Base-by-base conservation (phyloP, 2,329 filamentous ascomycete genomes). In the Fusarium hostae region DNA sequence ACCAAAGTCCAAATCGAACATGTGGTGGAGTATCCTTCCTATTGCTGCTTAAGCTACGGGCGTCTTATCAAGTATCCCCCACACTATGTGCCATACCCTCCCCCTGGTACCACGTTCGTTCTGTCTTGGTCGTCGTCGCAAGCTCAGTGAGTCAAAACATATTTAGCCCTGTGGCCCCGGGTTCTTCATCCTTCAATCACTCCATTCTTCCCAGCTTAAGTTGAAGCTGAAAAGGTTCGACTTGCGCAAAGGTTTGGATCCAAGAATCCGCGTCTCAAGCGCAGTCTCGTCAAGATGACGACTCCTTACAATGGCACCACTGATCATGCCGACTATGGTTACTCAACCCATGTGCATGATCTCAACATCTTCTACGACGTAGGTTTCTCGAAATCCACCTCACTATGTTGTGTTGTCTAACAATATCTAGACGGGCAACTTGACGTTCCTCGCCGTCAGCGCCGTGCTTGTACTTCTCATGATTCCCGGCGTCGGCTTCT, bases 401-500 rank as follows among this genome's bases (percentile, higher is more conserved):
- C 13, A 16, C 9, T 4, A 5, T 37, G 35, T n/a, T 9, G 7
- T 30, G 18, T 2, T 10, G 11, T 26, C 48, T 57, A 44, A 58
- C 59, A 28, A 28, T 37, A 20, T 43, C 34, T 64, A 95, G 91
- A 87, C 90, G 65, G 94, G 94, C 78, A 90, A 97, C 83, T 90
- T 97, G 78, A 89, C 91, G 63, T 97, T 93, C 91, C 89, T 97
- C 78, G 85, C 94, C 77, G 89, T 90, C 58, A 90, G 89, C 37
- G 88, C 94, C 6, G 93, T 92, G 20, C 89, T 97, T 52, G 94
- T 97, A 63, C 86, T 97, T 75, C 90, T 97, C 79, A 97, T 97
- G 94, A 94, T 97, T 80, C 94, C 94, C 40, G 94, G 94, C 63
- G 94, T 97, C 78, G 94, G 94, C 58, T 96, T 97, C 87, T 97